Percentiles rank a stretch among this genome's conserved stretches.
Conservation (phyloP, 139 green algal genomes). For the Ettlia oleoabundans region DNA sequence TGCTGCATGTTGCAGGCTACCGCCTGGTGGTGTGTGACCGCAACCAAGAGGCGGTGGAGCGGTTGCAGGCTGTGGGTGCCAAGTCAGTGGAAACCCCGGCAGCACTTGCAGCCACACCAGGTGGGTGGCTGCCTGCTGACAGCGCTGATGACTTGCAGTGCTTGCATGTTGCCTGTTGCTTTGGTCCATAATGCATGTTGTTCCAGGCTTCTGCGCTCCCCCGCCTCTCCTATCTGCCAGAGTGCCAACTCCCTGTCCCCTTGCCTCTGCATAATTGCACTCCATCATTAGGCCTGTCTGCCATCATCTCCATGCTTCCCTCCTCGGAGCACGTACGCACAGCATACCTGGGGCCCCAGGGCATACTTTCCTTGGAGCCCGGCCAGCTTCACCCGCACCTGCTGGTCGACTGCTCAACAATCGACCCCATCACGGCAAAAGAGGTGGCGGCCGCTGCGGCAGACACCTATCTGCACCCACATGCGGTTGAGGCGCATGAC, state of each 20-base stretch:
- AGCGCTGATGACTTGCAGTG: not conserved
- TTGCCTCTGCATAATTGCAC: not conserved
- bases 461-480: slow-evolving; percentile 33
- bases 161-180: too few species aligned
- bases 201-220: too few species aligned
- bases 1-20: slow-evolving; percentile 28
- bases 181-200: too few species aligned
- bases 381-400: slow-evolving; percentile 36
- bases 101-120: slow-evolving; percentile 19
- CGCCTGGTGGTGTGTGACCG: slow-evolving; percentile 33
- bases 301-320: slow-evolving; percentile 43
- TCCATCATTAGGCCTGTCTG: slow-evolving; percentile 26
- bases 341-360: slow-evolving; percentile 38
- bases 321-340: not conserved
- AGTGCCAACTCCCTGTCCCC: not conserved
- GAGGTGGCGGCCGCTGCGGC: slow-evolving; percentile 40
- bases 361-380: slow-evolving; percentile 8
- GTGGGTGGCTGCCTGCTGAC: not conserved
- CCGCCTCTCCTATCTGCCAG: too few species aligned
- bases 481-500: slow-evolving; percentile 38
- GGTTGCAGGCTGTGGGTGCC: slow-evolving; percentile 5
- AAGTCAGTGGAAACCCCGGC: slow-evolving; percentile 3
- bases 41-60: slow-evolving; percentile 28
- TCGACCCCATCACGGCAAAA: slow-evolving; percentile 54
- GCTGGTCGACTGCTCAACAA: slow-evolving; percentile 66